Evolutionary conservation across 805 yeast genomes (phyloP).

Genomic region (Saturnispora dispora): DNA sequence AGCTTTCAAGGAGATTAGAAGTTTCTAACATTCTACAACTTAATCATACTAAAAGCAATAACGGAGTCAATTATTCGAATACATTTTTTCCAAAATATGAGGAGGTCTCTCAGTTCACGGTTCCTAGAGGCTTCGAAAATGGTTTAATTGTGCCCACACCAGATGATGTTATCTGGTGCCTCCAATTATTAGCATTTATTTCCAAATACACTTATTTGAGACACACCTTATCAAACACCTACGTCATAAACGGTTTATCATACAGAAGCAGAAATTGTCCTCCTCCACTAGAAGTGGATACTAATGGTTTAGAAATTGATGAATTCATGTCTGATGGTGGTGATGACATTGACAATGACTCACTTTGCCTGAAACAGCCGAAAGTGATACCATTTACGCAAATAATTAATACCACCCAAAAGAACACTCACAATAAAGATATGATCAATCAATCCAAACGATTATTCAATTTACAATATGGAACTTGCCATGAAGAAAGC

Average conservation of each 20-base stretch:
- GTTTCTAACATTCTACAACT: conserved; percentile 23
- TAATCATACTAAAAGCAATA: conserved; percentile 1
- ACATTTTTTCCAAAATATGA: conserved; percentile 16
- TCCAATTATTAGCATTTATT: conserved; percentile 85
- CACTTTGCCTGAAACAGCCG: not conserved
- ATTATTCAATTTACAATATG: not conserved
- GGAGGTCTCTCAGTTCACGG: conserved; percentile 20
- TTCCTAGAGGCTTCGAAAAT: conserved; percentile 46
- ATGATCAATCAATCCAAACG: not conserved
- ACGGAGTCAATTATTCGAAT: conserved; percentile 10
- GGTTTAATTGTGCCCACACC: conserved; percentile 84
- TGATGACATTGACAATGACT: not conserved
- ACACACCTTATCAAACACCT: conserved; percentile 63
- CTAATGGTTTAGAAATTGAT: conserved; percentile 18
- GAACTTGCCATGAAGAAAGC: not conserved
- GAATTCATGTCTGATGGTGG: conserved; percentile 21
- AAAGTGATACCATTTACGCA: not conserved
- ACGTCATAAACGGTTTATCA: conserved; percentile 64
- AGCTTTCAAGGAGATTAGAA: conserved; percentile 21
- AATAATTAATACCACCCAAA: not conserved
- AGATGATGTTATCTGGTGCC: conserved; percentile 90
- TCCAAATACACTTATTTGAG: conserved; percentile 83
- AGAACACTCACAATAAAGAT: not conserved
- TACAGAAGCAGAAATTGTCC: conserved; percentile 32
- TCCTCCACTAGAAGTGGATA: conserved; percentile 26